Evolutionary conservation across 345 rosid species (phyloP).

Genomic region (Lenwebbia sp.): DNA sequence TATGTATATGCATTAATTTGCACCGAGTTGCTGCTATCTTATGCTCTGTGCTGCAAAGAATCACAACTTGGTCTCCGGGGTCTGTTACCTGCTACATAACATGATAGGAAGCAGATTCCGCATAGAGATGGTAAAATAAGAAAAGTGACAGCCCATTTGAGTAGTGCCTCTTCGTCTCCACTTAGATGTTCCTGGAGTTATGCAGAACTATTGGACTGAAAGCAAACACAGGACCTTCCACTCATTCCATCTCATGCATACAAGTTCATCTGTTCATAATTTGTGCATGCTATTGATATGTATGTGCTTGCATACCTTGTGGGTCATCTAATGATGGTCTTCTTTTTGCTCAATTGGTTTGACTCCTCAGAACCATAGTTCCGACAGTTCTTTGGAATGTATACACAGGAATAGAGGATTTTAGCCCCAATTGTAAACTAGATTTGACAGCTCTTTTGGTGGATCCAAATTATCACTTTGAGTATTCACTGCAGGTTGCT

Average conservation of each 20-base stretch:
- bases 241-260: neutral
- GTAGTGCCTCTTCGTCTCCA: neutral
- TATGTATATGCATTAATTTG: neutral
- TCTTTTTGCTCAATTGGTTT: neutral
- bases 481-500: conserved; percentile 49
- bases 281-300: neutral
- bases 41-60: neutral
- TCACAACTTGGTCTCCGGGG: neutral
- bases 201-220: neutral
- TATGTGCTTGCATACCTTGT: neutral
- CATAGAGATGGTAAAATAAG: neutral
- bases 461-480: neutral
- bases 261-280: neutral
- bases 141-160: neutral
- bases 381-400: neutral
- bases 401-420: neutral
- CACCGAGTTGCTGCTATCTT: neutral
- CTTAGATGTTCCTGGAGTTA: neutral
- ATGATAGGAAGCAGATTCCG: neutral
- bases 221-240: neutral
- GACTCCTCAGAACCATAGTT: neutral
- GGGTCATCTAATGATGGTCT: neutral
- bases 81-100: neutral
- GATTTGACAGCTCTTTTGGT: neutral
- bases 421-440: neutral